phyloP scores from a whole-genome alignment of 2,329 filamentous ascomycete species.

The Elsinoe australis region DNA sequence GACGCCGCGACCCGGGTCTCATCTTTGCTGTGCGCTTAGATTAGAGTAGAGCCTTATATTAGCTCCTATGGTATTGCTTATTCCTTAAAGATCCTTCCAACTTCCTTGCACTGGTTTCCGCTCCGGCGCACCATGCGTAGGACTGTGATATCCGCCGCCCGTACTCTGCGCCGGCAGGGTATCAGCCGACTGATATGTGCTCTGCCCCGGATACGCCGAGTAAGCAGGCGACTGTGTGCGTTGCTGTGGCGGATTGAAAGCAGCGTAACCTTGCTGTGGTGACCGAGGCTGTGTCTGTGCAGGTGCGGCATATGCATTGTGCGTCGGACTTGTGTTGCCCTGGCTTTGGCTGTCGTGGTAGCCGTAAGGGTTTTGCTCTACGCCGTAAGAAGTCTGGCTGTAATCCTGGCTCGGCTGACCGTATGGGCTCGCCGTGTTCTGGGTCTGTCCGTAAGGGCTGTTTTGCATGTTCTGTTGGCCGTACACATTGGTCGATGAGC shows the following conservation, averaged over 20 bases:
- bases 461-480: not conserved
- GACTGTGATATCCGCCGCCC: not conserved
- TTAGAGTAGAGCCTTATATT: too few species aligned
- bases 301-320: not conserved
- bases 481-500: not conserved
- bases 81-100: slow-evolving; percentile 31
- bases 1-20: too few species aligned
- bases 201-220: slow-evolving; percentile 22
- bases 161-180: slow-evolving; percentile 16
- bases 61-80: too few species aligned
- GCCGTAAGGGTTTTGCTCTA: not conserved
- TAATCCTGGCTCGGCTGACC: slow-evolving; percentile 18
- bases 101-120: slow-evolving; percentile 31
- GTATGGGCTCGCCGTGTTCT: too few species aligned
- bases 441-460: slow-evolving; percentile 19
- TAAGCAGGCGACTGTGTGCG: slow-evolving; percentile 20
- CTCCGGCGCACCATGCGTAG: slow-evolving; percentile 4
- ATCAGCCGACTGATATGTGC: slow-evolving; percentile 21
- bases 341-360: not conserved
- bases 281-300: not conserved
- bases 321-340: not conserved
- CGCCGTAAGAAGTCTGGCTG: slow-evolving; percentile 10
- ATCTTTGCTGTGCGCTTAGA: too few species aligned
- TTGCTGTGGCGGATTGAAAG: too few species aligned
- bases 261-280: slow-evolving; percentile 7